Conservation (phyloP, 1,284 basidiomycete genomes). For the Trichosporon sp. region DNA sequence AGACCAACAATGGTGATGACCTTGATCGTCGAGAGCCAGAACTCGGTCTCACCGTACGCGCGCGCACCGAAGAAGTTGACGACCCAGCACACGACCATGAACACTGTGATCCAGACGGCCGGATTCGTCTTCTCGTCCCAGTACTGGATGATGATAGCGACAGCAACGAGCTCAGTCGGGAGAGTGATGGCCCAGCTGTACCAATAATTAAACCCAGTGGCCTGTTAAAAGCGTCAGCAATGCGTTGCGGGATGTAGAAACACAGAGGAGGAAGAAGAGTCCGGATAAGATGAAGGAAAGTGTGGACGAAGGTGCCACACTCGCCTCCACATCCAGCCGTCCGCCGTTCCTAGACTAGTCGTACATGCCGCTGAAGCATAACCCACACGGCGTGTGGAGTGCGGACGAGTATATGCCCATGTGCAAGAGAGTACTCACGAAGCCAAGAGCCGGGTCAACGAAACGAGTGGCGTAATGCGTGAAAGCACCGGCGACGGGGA, state of each 20-base stretch:
- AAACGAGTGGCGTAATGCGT: slow-evolving; percentile 50
- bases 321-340: too few relatives aligned
- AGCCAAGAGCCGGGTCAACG: slow-evolving; percentile 52
- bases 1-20: slow-evolving; percentile 35
- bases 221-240: not conserved
- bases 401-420: too few relatives aligned
- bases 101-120: slow-evolving; percentile 48
- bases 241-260: too few relatives aligned
- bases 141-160: slow-evolving; percentile 31
- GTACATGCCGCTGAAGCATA: too few relatives aligned
- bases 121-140: slow-evolving; percentile 33
- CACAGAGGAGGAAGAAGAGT: too few relatives aligned
- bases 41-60: slow-evolving; percentile 38
- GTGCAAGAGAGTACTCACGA: slow-evolving; percentile 30
- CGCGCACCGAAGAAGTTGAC: slow-evolving; percentile 48
- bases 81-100: slow-evolving; percentile 42
- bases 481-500: slow-evolving; percentile 44
- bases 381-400: too few relatives aligned
- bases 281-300: too few relatives aligned
- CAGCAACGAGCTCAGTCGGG: slow-evolving; percentile 25
- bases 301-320: too few relatives aligned
- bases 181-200: slow-evolving; percentile 41
- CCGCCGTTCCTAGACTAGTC: too few relatives aligned
- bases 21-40: slow-evolving; percentile 36
- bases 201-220: slow-evolving; percentile 33